Evolutionary conservation across 2,329 filamentous ascomycete genomes (phyloP), one percentile per base, ranked within the genome.

Genomic region (Microcyclosporella mali): DNA sequence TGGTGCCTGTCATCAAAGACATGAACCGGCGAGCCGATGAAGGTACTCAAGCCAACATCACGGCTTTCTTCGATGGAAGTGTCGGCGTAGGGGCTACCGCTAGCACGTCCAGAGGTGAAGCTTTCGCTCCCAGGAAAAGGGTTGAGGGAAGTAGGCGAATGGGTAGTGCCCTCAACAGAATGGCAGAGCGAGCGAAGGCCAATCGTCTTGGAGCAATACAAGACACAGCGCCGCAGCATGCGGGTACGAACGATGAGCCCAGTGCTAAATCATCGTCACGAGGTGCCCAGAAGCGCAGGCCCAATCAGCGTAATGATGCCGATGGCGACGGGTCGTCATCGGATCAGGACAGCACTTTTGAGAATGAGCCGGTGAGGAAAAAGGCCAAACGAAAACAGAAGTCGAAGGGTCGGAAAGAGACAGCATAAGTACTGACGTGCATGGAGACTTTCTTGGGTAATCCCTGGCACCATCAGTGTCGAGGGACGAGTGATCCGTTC

Each of bases 11-110:
- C 1, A 92, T 98, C 50, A 77, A 82, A 43, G 92, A 98, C 59
- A 94, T 98, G 85, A 97, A 97, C 62, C 78, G 80, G 3, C 76
- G 92, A 30, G 85, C 87, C 52, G 74, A 80, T 19, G 92, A 97
- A 67, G 92, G 92, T 6, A 97, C 90, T 14, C 92, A 98, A 70
- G 82, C 81, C 45, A 98, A 98, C 56, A 95, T 98, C 52, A 98
- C 92, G n/a, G 75, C 82, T 17, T 98, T 82, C 64, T 95, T 97
- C 62, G 78, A 80, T 10, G 90, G 90, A 0, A 67, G 70, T 3
- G 81, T 88, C 0, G 85, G 85, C 0, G 75, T 74, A 0, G 85
- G 85, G 0, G 77, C 77, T 6, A 56, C 58, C 15, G 59, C 51
- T 2, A 33, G 31, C 19, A 39, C 21, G 4, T 37, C 32, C 2